These are phyloP conservation scores for Tuber umbilicatum DNA, from an alignment of 495 filamentous ascomycete species.

Conservation along the genomic window DNA sequence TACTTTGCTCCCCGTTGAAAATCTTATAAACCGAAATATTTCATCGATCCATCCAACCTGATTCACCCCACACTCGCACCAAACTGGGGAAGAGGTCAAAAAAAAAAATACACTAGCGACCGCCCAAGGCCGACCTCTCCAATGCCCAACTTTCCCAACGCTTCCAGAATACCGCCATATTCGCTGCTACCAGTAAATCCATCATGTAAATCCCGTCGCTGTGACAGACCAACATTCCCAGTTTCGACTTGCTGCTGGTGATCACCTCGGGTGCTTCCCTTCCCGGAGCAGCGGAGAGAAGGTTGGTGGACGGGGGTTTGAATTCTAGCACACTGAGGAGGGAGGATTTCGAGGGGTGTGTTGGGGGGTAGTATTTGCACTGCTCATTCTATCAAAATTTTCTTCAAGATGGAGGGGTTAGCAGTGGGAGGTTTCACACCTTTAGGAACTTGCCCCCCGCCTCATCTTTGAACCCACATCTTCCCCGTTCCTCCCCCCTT, in stretches of 20 bases:
- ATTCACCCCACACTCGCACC: not conserved
- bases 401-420: not conserved
- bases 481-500: conserved; percentile 20
- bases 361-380: conserved; percentile 41
- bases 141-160: conserved; percentile 59
- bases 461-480: conserved; percentile 40
- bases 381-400: conserved; percentile 8
- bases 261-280: conserved; percentile 65
- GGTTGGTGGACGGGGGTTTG: conserved; percentile 18
- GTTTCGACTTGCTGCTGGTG: conserved; percentile 75
- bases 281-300: conserved; percentile 7
- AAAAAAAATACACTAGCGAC: not conserved
- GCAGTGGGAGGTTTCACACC: conserved; percentile 2
- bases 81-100: not conserved
- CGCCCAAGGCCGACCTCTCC: conserved; percentile 33
- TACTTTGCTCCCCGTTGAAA: not conserved
- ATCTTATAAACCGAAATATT: not conserved
- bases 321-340: conserved; percentile 38
- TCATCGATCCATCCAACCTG: not conserved
- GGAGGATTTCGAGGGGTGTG: conserved; percentile 22
- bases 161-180: conserved; percentile 88
- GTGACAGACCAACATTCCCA: conserved; percentile 86
- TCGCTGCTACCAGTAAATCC: conserved; percentile 84
- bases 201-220: conserved; percentile 93
- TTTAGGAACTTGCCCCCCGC: conserved; percentile 36